phyloP scores from a whole-genome alignment of 371 early-diverging fungal species.

The Circinella umbellata region DNA sequence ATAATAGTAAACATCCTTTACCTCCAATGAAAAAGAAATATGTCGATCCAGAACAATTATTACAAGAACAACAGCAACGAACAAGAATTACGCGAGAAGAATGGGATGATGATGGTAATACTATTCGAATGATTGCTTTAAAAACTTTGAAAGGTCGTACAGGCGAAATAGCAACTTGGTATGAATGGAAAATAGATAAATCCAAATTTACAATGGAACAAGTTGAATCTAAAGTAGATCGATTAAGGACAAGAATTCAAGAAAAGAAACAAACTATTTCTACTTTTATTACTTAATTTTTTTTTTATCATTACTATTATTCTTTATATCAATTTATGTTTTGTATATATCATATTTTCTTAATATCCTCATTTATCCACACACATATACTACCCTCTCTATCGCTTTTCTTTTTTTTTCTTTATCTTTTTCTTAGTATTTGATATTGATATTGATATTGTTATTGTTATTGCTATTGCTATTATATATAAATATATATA shows the following conservation, averaged over 20 bases:
- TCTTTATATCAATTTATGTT: too few species aligned
- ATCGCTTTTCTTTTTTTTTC: too few species aligned
- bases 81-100: not conserved
- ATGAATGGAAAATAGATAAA: slow-evolving; percentile 47
- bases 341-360: too few species aligned
- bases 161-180: slow-evolving; percentile 50
- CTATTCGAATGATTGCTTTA: slow-evolving; percentile 11
- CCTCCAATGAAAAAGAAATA: slow-evolving; percentile 5
- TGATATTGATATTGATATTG: too few species aligned
- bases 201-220: slow-evolving; percentile 31
- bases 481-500: not conserved
- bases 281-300: not conserved
- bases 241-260: slow-evolving; percentile 21
- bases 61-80: not conserved
- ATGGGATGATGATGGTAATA: not conserved
- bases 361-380: too few species aligned
- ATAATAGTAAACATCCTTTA: slow-evolving; percentile 16
- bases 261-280: not conserved
- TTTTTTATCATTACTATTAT: too few species aligned
- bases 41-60: not conserved
- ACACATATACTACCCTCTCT: too few species aligned
- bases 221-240: slow-evolving; percentile 43
- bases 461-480: too few species aligned
- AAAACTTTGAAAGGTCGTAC: slow-evolving; percentile 32
- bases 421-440: too few species aligned